These are phyloP conservation scores for Hymenoscyphus linearis DNA, from an alignment of 2,329 filamentous ascomycete genomes.

Conservation along the genomic window DNA sequence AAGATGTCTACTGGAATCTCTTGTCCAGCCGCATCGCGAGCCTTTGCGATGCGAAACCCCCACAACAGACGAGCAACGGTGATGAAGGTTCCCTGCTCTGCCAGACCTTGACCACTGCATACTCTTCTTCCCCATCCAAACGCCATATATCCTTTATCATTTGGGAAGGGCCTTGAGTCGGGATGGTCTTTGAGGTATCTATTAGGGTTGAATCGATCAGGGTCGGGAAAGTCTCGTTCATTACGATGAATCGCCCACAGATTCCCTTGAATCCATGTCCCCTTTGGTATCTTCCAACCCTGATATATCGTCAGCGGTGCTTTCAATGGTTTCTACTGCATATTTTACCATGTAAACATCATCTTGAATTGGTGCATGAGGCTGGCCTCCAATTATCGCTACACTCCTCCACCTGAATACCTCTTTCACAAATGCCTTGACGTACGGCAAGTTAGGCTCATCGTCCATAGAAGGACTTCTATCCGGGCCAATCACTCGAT, in stretches of 20 bases:
- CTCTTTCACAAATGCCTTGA: slow-evolving; percentile 43
- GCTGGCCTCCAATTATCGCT: slow-evolving; percentile 43
- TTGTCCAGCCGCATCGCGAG: slow-evolving; percentile 16
- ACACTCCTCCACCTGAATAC: slow-evolving; percentile 42
- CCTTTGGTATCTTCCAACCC: slow-evolving; percentile 19
- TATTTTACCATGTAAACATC: slow-evolving; percentile 43
- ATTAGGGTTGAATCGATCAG: slow-evolving; percentile 41
- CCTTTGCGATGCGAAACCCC: slow-evolving; percentile 20
- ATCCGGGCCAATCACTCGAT: slow-evolving; percentile 41
- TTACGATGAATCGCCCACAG: slow-evolving; percentile 17
- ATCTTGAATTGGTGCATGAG: slow-evolving; percentile 48
- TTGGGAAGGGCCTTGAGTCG: slow-evolving; percentile 43
- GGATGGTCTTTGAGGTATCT: slow-evolving; percentile 36
- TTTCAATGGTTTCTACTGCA: slow-evolving; percentile 29
- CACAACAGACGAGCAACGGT: slow-evolving; percentile 17
- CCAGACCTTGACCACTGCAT: slow-evolving; percentile 46
- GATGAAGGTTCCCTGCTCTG: slow-evolving; percentile 32
- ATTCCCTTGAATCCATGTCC: slow-evolving; percentile 35
- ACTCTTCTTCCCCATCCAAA: slow-evolving; percentile 50
- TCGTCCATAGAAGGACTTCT: slow-evolving; percentile 45
- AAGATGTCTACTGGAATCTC: slow-evolving; percentile 23
- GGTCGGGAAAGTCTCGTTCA: slow-evolving; percentile 34
- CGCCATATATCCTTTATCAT: slow-evolving; percentile 49
- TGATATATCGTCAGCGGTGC: background rate
- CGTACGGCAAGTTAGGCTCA: slow-evolving; percentile 37